These are phyloP conservation scores for Colletotrichum sp. DNA, from an alignment of 2,329 filamentous ascomycete species.

Conservation along the genomic window DNA sequence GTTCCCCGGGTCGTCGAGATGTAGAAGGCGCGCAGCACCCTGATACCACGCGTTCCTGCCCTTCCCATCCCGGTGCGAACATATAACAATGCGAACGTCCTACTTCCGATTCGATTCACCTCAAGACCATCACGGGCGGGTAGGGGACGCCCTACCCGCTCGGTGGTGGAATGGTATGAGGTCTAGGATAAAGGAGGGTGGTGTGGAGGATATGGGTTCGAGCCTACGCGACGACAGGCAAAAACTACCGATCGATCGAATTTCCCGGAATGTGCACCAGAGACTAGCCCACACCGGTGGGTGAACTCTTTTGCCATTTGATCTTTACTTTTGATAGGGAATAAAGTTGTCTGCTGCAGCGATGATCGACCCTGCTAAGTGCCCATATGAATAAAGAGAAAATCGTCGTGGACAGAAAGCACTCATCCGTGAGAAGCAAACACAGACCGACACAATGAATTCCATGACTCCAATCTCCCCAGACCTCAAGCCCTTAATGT, in stretches of 20 bases:
- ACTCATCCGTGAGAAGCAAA: background rate
- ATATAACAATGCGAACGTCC: background rate
- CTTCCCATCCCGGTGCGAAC: background rate
- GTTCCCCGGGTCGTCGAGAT: background rate
- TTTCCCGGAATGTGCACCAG: background rate
- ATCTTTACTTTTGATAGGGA: background rate
- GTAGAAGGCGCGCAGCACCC: background rate
- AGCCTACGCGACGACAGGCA: background rate
- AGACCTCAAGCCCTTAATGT: fast-evolving
- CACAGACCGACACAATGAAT: background rate
- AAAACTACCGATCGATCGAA: background rate
- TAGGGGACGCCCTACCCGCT: background rate
- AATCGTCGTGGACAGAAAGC: fast-evolving
- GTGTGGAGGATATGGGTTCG: background rate
- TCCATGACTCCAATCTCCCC: background rate
- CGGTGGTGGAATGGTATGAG: background rate
- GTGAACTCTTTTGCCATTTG: background rate
- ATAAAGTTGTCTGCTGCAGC: background rate
- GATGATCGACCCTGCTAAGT: background rate
- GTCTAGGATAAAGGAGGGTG: background rate
- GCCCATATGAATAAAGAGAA: background rate
- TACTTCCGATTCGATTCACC: background rate
- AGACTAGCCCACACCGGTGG: background rate
- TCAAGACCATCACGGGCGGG: background rate
- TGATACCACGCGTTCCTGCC: background rate